Evolutionary conservation across 2,329 filamentous ascomycete genomes (phyloP), one percentile per base, ranked within the genome.

Genomic region (Knufia petricola): DNA sequence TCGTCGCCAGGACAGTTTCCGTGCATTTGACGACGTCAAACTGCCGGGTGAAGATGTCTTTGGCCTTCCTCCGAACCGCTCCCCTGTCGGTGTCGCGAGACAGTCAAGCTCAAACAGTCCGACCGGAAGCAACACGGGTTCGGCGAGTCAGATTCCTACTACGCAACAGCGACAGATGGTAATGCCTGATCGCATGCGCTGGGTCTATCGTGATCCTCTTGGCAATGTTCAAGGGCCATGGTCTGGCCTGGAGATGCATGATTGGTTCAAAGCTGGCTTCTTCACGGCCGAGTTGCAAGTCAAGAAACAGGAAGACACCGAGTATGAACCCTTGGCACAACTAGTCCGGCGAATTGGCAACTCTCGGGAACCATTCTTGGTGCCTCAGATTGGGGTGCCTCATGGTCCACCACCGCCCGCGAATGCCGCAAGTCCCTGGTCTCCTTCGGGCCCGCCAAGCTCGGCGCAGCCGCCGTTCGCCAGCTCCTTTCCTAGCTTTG

Each of bases 201-300:
- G 92, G 92, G 90, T 95, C 15, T 98, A 98, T 63, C 82, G 94
- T 46, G 92, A 98, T 63, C 92, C 92, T 3, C 87, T 94, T 63
- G 88, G 88, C 19, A 84, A 87, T 53, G 83, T 87, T 4, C 92
- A 98, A 63, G 92, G 92, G 0, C 92, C 92, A 0, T 98, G 92
- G 69, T 95, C 88, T 32, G 92, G 92, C 1, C 71, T 98, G 43
- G 92, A 98, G 67, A 98, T 98, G 92, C 94, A 98, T 58, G 94
- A 98, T 60, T 98, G 92, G 92, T 98, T 96, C 69, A 96, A 96
- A 65, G 90, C 89, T 31, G 89, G 90, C 39, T 98, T 96, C 70
- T 98, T 98, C 68, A 94, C 87, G 0, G 83, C 90, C 0, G 90
- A 98, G 59, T 74, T 98, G 17, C 80, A 94, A 37, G 92, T 98